Base-by-base conservation (phyloP, 805 yeast species). In the Limtongia smithiae region DNA sequence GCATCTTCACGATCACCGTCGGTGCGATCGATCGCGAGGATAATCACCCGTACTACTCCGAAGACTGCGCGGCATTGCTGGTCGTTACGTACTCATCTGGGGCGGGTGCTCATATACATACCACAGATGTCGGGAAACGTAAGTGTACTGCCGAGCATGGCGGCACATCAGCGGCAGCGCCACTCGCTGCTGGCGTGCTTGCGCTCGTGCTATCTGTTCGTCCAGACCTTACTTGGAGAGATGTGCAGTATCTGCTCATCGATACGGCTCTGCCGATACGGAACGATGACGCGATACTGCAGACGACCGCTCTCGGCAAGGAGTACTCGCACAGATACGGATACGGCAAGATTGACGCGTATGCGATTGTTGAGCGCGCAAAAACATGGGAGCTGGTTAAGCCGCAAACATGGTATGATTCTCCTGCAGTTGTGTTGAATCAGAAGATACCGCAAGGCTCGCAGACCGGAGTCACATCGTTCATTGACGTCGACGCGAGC, bases 101-200 rank as follows among this genome's bases (percentile, higher is more conserved):
- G 1, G 81, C 90, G 2, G 85, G 86, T 31, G 95, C 86, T 63
- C 83, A 80, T 62, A 91, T 93, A 49, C 90, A 85, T 63, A 85
- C 97, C 5, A 85, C 96, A 1, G 61, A 62, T 37, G 46, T 53
- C 14, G 57, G 59, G 27, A 37, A 42, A 18, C 95, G 86, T 65
- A 75, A 85, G 37, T 93, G 98, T 67, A 71, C 94, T 1, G 75
- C 75, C 34, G 66, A 60, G 24, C 98, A 93, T 66, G 96, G 97
- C 11, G 98, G 98, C 18, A 93, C 98, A 0, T 91, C 97, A 20
- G 98, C 98, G 0, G 97, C 98, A 14, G 98, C 98, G 0, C 98
- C 98, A 0, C 74, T 93, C 48, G 97, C 97, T 0, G 97, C 97
- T 0, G 98, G 97, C n/a, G 76, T 93, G 1, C 87, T 85, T 65